phyloP scores from a whole-genome alignment of 1,139 yeast genomes.

The Yamadazyma sp. region DNA sequence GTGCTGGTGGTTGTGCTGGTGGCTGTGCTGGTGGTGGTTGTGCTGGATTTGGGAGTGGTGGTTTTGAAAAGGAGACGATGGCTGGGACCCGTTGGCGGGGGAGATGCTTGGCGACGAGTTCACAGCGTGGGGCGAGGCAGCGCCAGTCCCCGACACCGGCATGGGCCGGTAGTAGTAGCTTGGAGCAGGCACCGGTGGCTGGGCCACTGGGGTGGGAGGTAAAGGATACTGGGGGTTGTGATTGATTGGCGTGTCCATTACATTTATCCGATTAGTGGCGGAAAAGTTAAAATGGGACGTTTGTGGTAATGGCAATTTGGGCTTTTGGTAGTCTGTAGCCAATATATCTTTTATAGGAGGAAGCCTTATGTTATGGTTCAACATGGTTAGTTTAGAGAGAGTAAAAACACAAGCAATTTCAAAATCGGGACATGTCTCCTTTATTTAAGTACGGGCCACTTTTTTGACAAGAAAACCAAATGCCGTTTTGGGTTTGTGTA shows the following conservation, averaged over 20 bases:
- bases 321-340: slow-evolving; percentile 7
- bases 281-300: slow-evolving; percentile 2
- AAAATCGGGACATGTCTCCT: neutral
- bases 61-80: neutral
- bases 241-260: slow-evolving; percentile 1
- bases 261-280: neutral
- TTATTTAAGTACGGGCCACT: neutral
- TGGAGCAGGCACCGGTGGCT: slow-evolving; percentile 1
- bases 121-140: slow-evolving; percentile 1
- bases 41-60: neutral
- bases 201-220: neutral
- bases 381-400: slow-evolving; percentile 3
- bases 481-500: slow-evolving; percentile 4
- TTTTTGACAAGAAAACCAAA: slow-evolving; percentile 2
- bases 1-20: slow-evolving; percentile 1
- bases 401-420: too few relatives aligned
- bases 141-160: neutral
- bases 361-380: slow-evolving; percentile 27
- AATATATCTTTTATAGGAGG: slow-evolving; percentile 41
- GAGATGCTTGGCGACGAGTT: neutral
- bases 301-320: slow-evolving; percentile 3
- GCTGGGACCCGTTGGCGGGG: neutral
- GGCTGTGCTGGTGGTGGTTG: slow-evolving; percentile 6
- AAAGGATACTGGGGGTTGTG: neutral
- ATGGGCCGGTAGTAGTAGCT: slow-evolving; percentile 9